Evolutionary conservation across 106 monocot genomes (phyloP), one percentile per base, ranked within the genome.

Genomic region (Iris macrosiphon): DNA sequence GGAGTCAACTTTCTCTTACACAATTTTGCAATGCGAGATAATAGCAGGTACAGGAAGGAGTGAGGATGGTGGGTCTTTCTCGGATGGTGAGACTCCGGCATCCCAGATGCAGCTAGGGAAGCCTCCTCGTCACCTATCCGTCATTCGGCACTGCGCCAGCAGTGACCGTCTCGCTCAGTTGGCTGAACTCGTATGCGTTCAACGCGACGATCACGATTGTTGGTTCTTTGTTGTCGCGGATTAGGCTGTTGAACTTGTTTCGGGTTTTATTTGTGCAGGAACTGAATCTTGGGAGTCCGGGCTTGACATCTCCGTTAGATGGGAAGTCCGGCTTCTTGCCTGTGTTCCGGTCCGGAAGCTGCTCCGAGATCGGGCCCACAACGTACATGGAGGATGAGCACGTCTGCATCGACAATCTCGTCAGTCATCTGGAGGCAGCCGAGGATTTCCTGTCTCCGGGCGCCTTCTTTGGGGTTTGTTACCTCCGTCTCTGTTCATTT

Each of bases 381-480:
- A 6, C 39, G 6, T 58, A 40, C 23, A 67, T 67, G 67, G 67
- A 67, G 57, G 67, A 67, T 67, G 67, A 67, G 19, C 66, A 54
- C 20, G 37, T 53, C 30, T 84, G 84, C 45, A 72, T 84, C 47
- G 84, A 84, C 39, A 64, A 79, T 46, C 60, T 84, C 34, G 28
- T 68, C 17, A 41, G 56, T 9, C 68, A 84, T 75, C 46, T 84
- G 52, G 64, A 64, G 10, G 42, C 35, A 29, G 18, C 32, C 17
- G 40, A 39, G 4, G 58, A 64, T 60, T 60, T 79, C 15, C 61
- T 63, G 13, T 29, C 67, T 16, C 84, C 74, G 1, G 70, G 84
- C 19, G 84, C 84, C 38, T 84, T 84, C 56, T 84, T 78, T 68
- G 84, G 84, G 71, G 84, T 84, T 55, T 34, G 74, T 63, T 43